These are phyloP conservation scores for Ilex aquifolium DNA, from an alignment of 257 asterid genomes.

Conservation along the genomic window DNA sequence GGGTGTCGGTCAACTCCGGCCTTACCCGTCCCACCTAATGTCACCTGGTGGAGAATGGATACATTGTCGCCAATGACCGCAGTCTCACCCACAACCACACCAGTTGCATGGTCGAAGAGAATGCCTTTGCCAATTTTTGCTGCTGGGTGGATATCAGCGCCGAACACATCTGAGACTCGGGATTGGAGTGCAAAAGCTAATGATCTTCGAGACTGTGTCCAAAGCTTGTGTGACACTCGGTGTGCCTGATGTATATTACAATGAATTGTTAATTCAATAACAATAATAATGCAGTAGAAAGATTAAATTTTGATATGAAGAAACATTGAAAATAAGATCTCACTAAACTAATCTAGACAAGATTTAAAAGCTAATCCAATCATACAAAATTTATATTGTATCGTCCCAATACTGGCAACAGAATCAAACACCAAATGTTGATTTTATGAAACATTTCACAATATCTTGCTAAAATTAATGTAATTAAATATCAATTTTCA, in stretches of 20 bases:
- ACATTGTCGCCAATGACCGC: constrained; percentile 74
- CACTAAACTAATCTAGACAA: not conserved
- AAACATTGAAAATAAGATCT: not conserved
- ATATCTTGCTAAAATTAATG: too few relatives aligned
- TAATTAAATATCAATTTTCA: too few relatives aligned
- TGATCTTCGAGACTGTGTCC: constrained; percentile 33
- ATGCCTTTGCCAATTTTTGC: constrained; percentile 37
- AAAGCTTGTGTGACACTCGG: constrained; percentile 37
- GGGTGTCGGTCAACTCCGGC: constrained; percentile 73
- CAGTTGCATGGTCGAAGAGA: constrained; percentile 61
- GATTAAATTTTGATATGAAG: not conserved
- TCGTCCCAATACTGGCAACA: too few relatives aligned
- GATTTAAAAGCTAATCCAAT: not conserved
- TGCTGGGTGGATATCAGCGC: constrained; percentile 43
- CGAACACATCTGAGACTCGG: constrained; percentile 39
- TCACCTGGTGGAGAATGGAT: constrained; percentile 68
- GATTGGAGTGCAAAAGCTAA: constrained; percentile 40
- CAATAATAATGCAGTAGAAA: not conserved
- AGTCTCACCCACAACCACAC: constrained; percentile 81
- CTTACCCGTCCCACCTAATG: constrained; percentile 89
- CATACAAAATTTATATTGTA: too few relatives aligned
- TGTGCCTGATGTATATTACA: constrained; percentile 21
- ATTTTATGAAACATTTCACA: too few relatives aligned
- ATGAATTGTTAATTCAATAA: too few relatives aligned
- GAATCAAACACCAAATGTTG: too few relatives aligned